phyloP scores from a whole-genome alignment of 2,329 filamentous ascomycete species.

The Alternaria burnsii region DNA sequence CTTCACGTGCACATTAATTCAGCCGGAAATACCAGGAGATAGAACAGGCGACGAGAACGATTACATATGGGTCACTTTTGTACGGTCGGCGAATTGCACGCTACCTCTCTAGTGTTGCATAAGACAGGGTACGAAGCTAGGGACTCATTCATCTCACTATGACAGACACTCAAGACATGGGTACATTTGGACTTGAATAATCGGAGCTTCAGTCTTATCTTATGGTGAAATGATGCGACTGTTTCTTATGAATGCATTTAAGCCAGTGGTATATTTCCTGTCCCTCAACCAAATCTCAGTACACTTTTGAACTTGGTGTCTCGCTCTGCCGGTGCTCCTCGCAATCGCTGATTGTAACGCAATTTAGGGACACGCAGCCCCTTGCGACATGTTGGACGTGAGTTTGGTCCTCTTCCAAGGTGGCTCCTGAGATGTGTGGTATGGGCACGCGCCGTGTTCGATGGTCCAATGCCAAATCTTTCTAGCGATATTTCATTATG shows the following conservation, averaged over 20 bases:
- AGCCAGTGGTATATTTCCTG: constrained; percentile 18
- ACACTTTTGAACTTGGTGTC: constrained; percentile 15
- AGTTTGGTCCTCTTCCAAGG: constrained; percentile 7
- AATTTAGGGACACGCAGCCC: not conserved
- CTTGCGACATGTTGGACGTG: constrained; percentile 3
- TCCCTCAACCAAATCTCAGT: constrained; percentile 5
- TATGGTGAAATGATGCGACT: constrained; percentile 6
- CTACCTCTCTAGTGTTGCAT: not conserved
- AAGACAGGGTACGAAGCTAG: not conserved
- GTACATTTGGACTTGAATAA: not conserved
- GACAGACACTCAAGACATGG: not conserved
- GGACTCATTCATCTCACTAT: not conserved
- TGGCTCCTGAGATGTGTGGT: constrained; percentile 6
- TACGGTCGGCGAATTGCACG: not conserved
- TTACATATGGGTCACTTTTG: constrained; percentile 1
- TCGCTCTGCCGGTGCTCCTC: constrained; percentile 3
- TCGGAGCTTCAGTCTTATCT: not conserved
- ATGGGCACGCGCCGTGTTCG: constrained; percentile 3
- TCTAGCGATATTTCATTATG: constrained; percentile 5
- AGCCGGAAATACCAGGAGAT: constrained; percentile 1
- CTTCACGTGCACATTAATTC: constrained; percentile 18
- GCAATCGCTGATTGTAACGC: constrained; percentile 3
- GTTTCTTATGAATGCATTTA: constrained; percentile 11
- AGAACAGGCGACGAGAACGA: not conserved
- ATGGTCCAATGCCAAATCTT: constrained; percentile 8